These are phyloP conservation scores for Pleurotus tuoliensis DNA, from an alignment of 768 basidiomycete species.

Conservation along the genomic window DNA sequence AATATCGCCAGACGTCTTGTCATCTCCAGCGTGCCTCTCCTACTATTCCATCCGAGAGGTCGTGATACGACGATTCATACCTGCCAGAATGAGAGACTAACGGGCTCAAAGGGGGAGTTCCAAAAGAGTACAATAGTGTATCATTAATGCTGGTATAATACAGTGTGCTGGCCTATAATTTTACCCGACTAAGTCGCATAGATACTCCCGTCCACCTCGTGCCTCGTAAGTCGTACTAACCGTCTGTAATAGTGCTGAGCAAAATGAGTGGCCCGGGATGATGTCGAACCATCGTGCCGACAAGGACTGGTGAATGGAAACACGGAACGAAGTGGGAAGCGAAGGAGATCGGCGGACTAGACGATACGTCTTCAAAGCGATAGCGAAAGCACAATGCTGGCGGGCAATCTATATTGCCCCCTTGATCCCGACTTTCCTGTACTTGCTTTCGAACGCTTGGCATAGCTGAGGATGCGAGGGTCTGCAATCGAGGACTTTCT, in stretches of 20 bases:
- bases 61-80: constrained; percentile 78
- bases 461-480: constrained; percentile 50
- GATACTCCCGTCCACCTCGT: not conserved
- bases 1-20: constrained; percentile 44
- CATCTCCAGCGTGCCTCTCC: constrained; percentile 69
- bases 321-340: constrained; percentile 10
- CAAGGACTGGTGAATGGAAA: constrained; percentile 6
- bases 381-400: constrained; percentile 4
- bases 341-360: constrained; percentile 14
- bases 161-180: constrained; percentile 2
- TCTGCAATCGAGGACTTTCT: constrained; percentile 74
- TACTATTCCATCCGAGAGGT: constrained; percentile 86
- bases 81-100: constrained; percentile 89
- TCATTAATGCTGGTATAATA: constrained; percentile 5
- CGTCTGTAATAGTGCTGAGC: not conserved
- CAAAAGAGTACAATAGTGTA: constrained; percentile 5
- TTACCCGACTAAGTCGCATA: constrained; percentile 2
- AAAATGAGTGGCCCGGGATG: not conserved
- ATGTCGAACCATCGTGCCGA: constrained; percentile 5
- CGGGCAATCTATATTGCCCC: constrained; percentile 72
- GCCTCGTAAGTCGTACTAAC: not conserved
- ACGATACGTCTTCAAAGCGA: not conserved
- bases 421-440: constrained; percentile 84
- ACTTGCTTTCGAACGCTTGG: constrained; percentile 73
- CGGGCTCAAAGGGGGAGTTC: not conserved